These are phyloP conservation scores for Boletus tylopilopsis DNA, from an alignment of 768 basidiomycete genomes.

Conservation along the genomic window DNA sequence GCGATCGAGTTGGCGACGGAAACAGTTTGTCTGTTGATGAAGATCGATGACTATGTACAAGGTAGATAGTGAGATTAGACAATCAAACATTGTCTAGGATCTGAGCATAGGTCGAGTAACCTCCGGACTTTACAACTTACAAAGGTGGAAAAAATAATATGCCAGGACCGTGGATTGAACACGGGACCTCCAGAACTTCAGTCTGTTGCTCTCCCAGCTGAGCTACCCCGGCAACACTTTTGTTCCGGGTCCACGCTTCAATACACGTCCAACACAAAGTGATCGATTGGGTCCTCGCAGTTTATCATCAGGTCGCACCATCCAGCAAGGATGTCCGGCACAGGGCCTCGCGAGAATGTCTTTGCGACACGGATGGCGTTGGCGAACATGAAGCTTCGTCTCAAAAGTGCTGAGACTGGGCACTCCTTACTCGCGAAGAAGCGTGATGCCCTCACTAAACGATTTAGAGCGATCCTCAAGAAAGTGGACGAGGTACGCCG, in stretches of 20 bases:
- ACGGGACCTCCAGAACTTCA: constrained; percentile 77
- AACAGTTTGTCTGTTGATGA: constrained; percentile 92
- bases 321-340: constrained; percentile 69
- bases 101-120: not conserved
- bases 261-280: not conserved
- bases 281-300: not conserved
- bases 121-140: too few relatives aligned
- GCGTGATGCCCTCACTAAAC: constrained; percentile 90
- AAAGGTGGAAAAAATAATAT: constrained; percentile 29
- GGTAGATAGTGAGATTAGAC: constrained; percentile 44
- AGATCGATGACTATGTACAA: constrained; percentile 94
- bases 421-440: constrained; percentile 97
- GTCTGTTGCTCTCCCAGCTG: constrained; percentile 77
- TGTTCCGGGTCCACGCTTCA: not conserved
- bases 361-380: constrained; percentile 98
- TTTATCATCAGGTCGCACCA: not conserved
- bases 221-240: constrained; percentile 52
- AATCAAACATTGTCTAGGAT: too few relatives aligned
- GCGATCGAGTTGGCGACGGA: constrained; percentile 95
- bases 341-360: constrained; percentile 86
- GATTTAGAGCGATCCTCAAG: constrained; percentile 89
- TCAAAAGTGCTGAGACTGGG: constrained; percentile 92
- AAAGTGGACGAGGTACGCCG: constrained; percentile 93
- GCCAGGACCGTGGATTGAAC: constrained; percentile 79
- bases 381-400: constrained; percentile 84